Conservation (phyloP, 495 filamentous ascomycete genomes). For the Penicillium goetzii region DNA sequence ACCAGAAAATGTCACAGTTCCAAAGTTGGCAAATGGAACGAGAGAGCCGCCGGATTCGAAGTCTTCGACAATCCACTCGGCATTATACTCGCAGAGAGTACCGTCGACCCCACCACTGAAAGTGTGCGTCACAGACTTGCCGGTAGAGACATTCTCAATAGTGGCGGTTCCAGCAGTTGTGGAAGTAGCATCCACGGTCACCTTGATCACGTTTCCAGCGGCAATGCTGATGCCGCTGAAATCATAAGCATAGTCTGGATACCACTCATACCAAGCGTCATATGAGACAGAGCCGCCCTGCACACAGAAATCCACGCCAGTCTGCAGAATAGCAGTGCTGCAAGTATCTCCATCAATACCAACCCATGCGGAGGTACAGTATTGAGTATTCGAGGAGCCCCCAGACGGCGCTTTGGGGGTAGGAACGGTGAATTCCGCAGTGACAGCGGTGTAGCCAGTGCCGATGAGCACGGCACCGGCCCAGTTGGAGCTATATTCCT, state of each 20-base stretch:
- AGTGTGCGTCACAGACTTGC: constrained; percentile 50
- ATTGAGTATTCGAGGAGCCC: constrained; percentile 44
- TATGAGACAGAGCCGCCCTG: constrained; percentile 38
- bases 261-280: constrained; percentile 66
- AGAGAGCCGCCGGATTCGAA: constrained; percentile 44
- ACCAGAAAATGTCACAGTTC: constrained; percentile 51
- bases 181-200: constrained; percentile 52
- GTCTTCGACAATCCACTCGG: constrained; percentile 68
- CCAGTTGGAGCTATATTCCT: constrained; percentile 57
- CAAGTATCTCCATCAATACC: constrained; percentile 61
- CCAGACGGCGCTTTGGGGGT: constrained; percentile 47
- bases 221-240: constrained; percentile 54
- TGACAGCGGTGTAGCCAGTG: constrained; percentile 49
- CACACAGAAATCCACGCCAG: constrained; percentile 59
- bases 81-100: constrained; percentile 45
- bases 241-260: constrained; percentile 55
- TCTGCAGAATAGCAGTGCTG: constrained; percentile 56
- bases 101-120: constrained; percentile 40
- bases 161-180: constrained; percentile 51
- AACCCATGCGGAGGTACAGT: constrained; percentile 62
- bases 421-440: constrained; percentile 55
- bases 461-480: constrained; percentile 56
- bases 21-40: constrained; percentile 58
- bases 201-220: constrained; percentile 56
- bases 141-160: constrained; percentile 56